Evolutionary conservation across 2,329 filamentous ascomycete species (phyloP), one percentile per base, ranked within the genome.

Genomic region (Fusarium azukiicola): DNA sequence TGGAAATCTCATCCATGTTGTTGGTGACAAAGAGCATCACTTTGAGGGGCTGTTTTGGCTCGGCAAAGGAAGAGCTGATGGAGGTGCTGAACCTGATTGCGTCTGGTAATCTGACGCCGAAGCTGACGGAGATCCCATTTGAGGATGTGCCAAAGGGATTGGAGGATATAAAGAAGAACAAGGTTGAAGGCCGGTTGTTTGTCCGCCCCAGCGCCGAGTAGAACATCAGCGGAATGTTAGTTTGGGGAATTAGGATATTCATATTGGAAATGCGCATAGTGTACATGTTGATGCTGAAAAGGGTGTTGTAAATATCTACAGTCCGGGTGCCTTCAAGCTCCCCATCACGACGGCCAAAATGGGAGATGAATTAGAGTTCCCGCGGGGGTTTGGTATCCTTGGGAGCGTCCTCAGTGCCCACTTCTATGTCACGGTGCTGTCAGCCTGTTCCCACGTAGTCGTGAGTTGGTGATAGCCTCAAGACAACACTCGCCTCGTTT

Each of bases 101-200:
- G 19, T 54, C 46, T 19, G 46, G 74, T 11, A 71, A 75, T 16
- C 36, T 75, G 16, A 56, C 61, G 14, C 74, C 71, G 6, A 69
- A 70, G 58, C 38, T 71, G 27, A 71, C 67, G 5, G 71, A 75
- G 32, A 73, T 75, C 54, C 61, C 71, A 17, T 75, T 75, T n/a
- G 68, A 64, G 17, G 42, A 68, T 47, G 71, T 75, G 32, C 16
- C 64, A 16, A 66, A 73, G 36, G 70, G 70, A 40, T 38, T 75
- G 23, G 42, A 69, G 36, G 66, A 69, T 32, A 64, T 75, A 3
- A 72, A 73, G n/a, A 42, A 36, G 14, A 56, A 54, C 6, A 73
- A 58, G 16, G 69, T 73, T 4, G 42, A 75, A 12, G 73, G 70
- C 13, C 73, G 73, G 16, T 58, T 75, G 6, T 75, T 75, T 69